Base-by-base conservation (phyloP, 306 rosid genomes). In the Cyamopsis tetragonoloba region DNA sequence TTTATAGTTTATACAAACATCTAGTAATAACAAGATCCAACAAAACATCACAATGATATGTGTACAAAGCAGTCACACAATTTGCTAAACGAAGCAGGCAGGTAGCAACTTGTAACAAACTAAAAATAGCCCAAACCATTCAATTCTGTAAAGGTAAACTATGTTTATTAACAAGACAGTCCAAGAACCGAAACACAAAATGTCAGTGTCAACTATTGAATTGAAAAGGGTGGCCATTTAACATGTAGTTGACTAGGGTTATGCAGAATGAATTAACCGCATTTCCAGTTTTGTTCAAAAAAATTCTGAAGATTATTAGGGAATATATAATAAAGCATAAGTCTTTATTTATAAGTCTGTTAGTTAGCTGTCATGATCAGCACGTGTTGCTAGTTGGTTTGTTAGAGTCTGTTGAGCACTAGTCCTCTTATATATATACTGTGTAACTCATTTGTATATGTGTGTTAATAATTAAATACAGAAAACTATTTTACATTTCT, bases 61-160 rank as follows among this genome's bases (percentile, higher is more conserved):
- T 49, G 15, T 14, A 49, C 23, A 30, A 43, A 63, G 12, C 26
- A 42, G 19, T 63, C 49, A 42, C 53, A 64, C 46, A 64, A 32
- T 32, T 64, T 32, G 67, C 60, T 22, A 54, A 64, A 38, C 0
- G 6, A 55, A 43, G 22, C 50, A 64, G 66, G 58, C 18, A 62
- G 65, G 34, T 44, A 4, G 68, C 14, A 59, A 43, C 26, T 30
- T 28, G 34, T 31, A 70, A 57, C n/a, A n/a, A n/a, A n/a, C n/a
- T n/a, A n/a, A n/a, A n/a, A 19, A 3, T 49, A 58, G 20, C 12
- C 28, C 13, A 31, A 31, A 39, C 27, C 50, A 64, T 34, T 19
- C 58, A 56, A 74, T 46, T n/a, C n/a, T 66, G 31, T 39, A 56
- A 55, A 50, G 42, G 32, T 56, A 26, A 55, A 38, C 43, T 13